A percentile compares a stretch with the other conserved stretches of the same genome.
Conservation (phyloP, 495 filamentous ascomycete genomes). For the Wilcoxina mikolae region DNA sequence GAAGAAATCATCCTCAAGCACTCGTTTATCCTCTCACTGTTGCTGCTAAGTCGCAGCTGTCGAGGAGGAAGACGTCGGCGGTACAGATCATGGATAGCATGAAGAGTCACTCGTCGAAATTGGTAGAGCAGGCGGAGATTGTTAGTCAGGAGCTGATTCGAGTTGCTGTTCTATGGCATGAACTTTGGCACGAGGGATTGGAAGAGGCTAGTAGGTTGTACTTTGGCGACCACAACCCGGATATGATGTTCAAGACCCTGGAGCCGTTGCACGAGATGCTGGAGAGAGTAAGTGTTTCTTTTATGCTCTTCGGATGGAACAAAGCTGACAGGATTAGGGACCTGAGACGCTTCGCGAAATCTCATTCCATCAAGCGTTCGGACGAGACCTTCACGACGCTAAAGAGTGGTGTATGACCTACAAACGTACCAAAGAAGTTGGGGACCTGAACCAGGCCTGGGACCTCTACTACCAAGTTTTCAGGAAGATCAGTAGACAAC, state of each 20-base stretch:
- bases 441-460: slow-evolving; percentile 94
- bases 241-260: slow-evolving; percentile 88
- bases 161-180: slow-evolving; percentile 94
- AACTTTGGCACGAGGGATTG: slow-evolving; percentile 96
- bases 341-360: slow-evolving; percentile 89
- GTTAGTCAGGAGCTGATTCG: slow-evolving; percentile 91
- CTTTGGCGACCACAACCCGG: slow-evolving; percentile 90
- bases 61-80: slow-evolving; percentile 68
- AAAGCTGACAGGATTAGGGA: slow-evolving; percentile 36
- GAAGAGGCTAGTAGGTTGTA: slow-evolving; percentile 87
- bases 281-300: slow-evolving; percentile 38
- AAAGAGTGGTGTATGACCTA: slow-evolving; percentile 92
- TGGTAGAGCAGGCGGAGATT: slow-evolving; percentile 88
- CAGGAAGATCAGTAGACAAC: slow-evolving; percentile 83
- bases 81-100: slow-evolving; percentile 92
- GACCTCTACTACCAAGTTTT: slow-evolving; percentile 97
- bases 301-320: not conserved
- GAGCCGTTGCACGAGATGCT: slow-evolving; percentile 83
- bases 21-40: slow-evolving; percentile 98
- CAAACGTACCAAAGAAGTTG: slow-evolving; percentile 67
- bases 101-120: slow-evolving; percentile 80
- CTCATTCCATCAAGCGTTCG: slow-evolving; percentile 95
- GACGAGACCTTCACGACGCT: slow-evolving; percentile 83
- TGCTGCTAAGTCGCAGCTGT: slow-evolving; percentile 82
- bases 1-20: slow-evolving; percentile 88